Evolutionary conservation across 2,329 filamentous ascomycete genomes (phyloP).

Genomic region (Lachnellula occidentalis): DNA sequence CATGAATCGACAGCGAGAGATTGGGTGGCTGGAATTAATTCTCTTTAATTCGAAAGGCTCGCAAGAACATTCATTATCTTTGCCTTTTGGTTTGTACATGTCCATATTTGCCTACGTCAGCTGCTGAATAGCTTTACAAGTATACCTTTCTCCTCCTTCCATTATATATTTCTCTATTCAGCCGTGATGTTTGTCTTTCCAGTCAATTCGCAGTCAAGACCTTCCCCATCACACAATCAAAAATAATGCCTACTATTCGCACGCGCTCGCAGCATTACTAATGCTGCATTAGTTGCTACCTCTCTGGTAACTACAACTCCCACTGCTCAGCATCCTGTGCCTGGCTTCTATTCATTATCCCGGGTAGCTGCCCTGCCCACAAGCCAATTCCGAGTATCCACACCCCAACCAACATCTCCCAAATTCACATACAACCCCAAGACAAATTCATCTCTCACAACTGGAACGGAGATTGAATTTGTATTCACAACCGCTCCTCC

Average conservation of each 20-base stretch:
- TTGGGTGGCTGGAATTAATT: too few species aligned
- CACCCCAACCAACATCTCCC: constrained; percentile 34
- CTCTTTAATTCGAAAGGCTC: too few species aligned
- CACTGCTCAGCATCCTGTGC: constrained; percentile 22
- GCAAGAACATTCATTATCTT: too few species aligned
- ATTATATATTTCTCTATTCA: neutral
- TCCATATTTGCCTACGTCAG: neutral
- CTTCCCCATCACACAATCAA: too few species aligned
- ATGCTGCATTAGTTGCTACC: neutral
- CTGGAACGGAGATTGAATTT: constrained; percentile 31
- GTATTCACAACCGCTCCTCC: constrained; percentile 30
- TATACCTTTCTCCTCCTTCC: neutral
- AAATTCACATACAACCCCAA: constrained; percentile 25
- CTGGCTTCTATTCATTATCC: constrained; percentile 31
- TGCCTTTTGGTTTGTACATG: neutral
- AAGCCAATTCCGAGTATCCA: constrained; percentile 35
- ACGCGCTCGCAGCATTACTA: neutral
- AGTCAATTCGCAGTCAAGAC: neutral
- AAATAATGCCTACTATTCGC: neutral
- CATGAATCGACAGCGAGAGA: too few species aligned
- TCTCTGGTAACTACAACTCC: neutral
- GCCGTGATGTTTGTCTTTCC: neutral
- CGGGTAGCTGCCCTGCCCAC: constrained; percentile 34
- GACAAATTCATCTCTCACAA: constrained; percentile 26
- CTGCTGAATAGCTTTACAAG: too few species aligned